Evolutionary conservation across 352 stramenopile species (phyloP).

Genomic region (Phytophthora pluvialis): DNA sequence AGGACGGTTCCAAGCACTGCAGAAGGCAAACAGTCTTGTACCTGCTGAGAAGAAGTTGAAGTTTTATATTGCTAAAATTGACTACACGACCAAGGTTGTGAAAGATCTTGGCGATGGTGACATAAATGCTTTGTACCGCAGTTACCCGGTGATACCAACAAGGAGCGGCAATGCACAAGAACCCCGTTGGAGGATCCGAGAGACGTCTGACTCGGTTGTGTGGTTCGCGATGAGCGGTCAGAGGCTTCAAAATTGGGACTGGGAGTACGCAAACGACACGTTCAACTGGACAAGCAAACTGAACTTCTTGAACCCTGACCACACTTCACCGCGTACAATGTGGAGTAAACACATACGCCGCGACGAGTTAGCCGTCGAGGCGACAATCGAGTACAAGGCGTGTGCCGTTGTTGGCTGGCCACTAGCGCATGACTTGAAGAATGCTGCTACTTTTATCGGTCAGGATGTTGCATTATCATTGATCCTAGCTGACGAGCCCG

Average conservation of each 20-base stretch:
- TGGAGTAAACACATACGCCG: constrained; percentile 3
- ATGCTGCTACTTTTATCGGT: constrained; percentile 1
- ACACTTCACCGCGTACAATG: neutral
- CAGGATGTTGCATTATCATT: neutral
- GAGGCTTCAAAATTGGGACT: constrained; percentile 1
- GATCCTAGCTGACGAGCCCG: constrained; percentile 2
- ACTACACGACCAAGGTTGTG: constrained; percentile 6
- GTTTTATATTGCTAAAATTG: constrained; percentile 14
- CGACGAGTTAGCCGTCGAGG: neutral
- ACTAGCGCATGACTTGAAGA: constrained; percentile 1
- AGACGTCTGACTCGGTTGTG: neutral
- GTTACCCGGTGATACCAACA: neutral
- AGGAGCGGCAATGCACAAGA: neutral
- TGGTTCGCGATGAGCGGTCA: constrained; percentile 1
- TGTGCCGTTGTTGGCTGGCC: constrained; percentile 11
- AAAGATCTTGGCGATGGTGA: constrained; percentile 1
- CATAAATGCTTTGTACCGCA: neutral
- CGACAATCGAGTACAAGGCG: constrained; percentile 4
- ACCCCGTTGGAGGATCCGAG: neutral
- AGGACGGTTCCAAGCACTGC: constrained; percentile 11
- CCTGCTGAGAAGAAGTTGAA: constrained; percentile 6
- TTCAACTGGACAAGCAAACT: constrained; percentile 5
- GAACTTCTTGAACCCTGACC: constrained; percentile 12
- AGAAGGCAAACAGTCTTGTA: constrained; percentile 5
- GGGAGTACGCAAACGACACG: neutral